These are phyloP conservation scores for Taphrina communis DNA, from an alignment of 1,139 yeast species.

Conservation along the genomic window DNA sequence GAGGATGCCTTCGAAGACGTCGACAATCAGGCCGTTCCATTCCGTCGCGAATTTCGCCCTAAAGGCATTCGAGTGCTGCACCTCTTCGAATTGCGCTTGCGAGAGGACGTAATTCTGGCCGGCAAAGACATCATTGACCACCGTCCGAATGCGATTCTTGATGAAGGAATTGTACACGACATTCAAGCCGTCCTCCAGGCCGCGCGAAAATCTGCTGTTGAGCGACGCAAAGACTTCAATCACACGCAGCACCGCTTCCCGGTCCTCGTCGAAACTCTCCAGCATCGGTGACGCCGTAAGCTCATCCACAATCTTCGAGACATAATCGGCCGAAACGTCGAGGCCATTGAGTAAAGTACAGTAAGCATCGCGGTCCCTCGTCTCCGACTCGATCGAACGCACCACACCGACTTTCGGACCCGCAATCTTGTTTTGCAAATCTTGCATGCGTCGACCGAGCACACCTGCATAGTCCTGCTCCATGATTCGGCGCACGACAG, in stretches of 20 bases:
- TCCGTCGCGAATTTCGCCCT: conserved; percentile 50
- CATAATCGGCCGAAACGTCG: conserved; percentile 44
- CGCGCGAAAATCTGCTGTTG: conserved; percentile 24
- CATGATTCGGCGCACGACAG: conserved; percentile 42
- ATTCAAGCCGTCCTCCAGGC: conserved; percentile 36
- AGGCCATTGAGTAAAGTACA: conserved; percentile 54
- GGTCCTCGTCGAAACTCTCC: conserved; percentile 17
- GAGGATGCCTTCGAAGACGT: conserved; percentile 68
- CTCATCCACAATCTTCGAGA: conserved; percentile 42
- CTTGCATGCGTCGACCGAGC: conserved; percentile 46
- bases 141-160: conserved; percentile 24
- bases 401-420: conserved; percentile 38
- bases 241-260: conserved; percentile 1
- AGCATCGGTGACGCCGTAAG: conserved; percentile 9
- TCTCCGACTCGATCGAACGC: conserved; percentile 38
- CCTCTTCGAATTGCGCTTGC: conserved; percentile 24
- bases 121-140: conserved; percentile 22
- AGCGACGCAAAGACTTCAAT: conserved; percentile 25
- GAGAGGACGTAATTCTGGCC: conserved; percentile 18
- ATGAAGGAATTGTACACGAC: conserved; percentile 30
- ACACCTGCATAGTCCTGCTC: conserved; percentile 45
- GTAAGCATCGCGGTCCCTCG: conserved; percentile 37
- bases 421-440: conserved; percentile 42
- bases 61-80: conserved; percentile 10
- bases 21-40: conserved; percentile 55